These are phyloP conservation scores for Epichloe sp. DNA, from an alignment of 2,329 filamentous ascomycete genomes.

Conservation along the genomic window DNA sequence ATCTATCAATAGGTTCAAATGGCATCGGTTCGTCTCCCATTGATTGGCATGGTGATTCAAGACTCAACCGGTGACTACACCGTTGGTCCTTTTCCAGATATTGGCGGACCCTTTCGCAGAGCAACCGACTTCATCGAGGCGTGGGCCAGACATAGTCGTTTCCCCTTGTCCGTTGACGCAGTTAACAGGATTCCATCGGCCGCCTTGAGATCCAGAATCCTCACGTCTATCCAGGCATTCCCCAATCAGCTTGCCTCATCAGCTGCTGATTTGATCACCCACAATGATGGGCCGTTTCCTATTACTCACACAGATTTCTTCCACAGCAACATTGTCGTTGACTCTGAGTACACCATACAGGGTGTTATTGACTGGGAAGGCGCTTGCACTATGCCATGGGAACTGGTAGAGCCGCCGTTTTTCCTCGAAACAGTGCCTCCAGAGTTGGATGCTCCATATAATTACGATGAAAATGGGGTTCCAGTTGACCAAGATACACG, in stretches of 20 bases:
- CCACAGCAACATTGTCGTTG: not conserved
- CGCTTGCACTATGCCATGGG: not conserved
- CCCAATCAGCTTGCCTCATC: not conserved
- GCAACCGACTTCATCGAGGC: too few relatives aligned
- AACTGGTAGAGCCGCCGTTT: not conserved
- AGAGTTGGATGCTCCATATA: not conserved
- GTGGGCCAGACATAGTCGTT: too few relatives aligned
- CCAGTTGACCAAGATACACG: not conserved
- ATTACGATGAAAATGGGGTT: not conserved
- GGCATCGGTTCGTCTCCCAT: not conserved
- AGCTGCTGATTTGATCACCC: not conserved
- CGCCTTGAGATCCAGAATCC: too few relatives aligned
- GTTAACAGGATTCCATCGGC: too few relatives aligned
- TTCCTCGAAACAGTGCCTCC: not conserved
- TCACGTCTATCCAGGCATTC: not conserved
- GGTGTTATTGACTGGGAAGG: not conserved
- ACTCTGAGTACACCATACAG: not conserved
- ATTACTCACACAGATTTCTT: not conserved
- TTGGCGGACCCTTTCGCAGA: too few relatives aligned
- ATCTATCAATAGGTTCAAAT: not conserved
- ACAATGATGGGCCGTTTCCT: not conserved
- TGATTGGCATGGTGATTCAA: not conserved
- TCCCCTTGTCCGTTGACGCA: too few relatives aligned
- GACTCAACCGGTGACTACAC: not conserved
- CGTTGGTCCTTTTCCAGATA: too few relatives aligned